Conservation (phyloP, 495 filamentous ascomycete genomes). For the Parmelia sp. region DNA sequence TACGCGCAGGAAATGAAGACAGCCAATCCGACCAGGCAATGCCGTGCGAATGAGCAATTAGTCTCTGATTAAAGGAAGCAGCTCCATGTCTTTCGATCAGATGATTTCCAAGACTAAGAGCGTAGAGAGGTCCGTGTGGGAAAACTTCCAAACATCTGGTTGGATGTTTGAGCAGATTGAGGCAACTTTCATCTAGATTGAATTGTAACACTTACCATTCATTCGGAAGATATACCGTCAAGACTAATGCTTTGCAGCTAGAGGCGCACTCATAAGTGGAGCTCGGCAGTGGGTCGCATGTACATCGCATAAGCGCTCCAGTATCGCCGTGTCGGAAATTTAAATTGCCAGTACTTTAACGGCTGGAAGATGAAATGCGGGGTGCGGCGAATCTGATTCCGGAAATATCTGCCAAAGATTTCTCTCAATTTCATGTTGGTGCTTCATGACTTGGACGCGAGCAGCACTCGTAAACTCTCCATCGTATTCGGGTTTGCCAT, state of each 20-base stretch:
- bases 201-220: not conserved
- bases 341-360: not conserved
- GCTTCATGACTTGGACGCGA: not conserved
- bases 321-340: conserved; percentile 2
- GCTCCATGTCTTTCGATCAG: not conserved
- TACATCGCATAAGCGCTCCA: conserved; percentile 11
- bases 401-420: not conserved
- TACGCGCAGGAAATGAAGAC: not conserved
- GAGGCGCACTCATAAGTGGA: not conserved
- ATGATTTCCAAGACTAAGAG: not conserved
- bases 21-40: not conserved
- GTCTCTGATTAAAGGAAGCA: not conserved
- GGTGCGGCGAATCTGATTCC: not conserved
- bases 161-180: not conserved
- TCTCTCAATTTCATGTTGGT: not conserved
- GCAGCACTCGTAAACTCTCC: not conserved
- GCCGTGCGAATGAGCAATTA: not conserved
- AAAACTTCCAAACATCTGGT: not conserved
- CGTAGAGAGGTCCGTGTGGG: not conserved
- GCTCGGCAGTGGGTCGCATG: not conserved
- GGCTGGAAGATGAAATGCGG: conserved; percentile 5
- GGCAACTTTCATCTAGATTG: not conserved
- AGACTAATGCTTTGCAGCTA: not conserved
- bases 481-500: not conserved
- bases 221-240: not conserved